Conservation (phyloP, 2,329 filamentous ascomycete species). For the Neobulgaria alba region DNA sequence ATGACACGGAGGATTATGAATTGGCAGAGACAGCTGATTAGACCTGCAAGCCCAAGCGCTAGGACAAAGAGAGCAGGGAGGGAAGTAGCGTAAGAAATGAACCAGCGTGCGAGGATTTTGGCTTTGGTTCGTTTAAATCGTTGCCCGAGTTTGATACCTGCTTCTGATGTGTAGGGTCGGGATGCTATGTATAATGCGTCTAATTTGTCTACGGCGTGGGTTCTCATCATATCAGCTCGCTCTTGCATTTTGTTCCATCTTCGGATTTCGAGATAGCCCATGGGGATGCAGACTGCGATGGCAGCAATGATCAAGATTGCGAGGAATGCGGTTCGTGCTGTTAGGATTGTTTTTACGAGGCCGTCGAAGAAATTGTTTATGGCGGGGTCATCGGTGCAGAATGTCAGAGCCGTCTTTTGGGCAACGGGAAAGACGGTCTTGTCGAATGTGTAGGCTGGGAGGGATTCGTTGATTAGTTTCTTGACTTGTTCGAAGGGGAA, state of each 20-base stretch:
- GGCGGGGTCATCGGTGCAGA: constrained; percentile 78
- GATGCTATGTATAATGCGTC: constrained; percentile 85
- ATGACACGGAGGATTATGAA: constrained; percentile 55
- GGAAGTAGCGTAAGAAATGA: constrained; percentile 60
- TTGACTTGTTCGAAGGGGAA: constrained; percentile 78
- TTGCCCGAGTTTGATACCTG: constrained; percentile 62
- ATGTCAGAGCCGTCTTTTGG: constrained; percentile 70
- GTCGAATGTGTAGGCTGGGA: constrained; percentile 71
- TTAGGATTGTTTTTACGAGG: constrained; percentile 56
- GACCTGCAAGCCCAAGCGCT: constrained; percentile 55
- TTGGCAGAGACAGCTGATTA: constrained; percentile 60
- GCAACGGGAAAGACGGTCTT: constrained; percentile 72
- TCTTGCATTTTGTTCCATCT: constrained; percentile 67
- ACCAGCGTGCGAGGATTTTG: constrained; percentile 58
- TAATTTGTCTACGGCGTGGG: constrained; percentile 66
- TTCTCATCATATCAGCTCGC: constrained; percentile 56
- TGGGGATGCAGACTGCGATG: constrained; percentile 63
- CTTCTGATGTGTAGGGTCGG: constrained; percentile 63
- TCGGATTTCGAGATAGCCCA: constrained; percentile 73
- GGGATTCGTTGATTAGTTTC: constrained; percentile 58
- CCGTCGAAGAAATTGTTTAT: constrained; percentile 77
- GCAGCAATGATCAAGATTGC: constrained; percentile 65
- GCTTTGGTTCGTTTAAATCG: constrained; percentile 52
- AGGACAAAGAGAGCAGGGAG: constrained; percentile 61
- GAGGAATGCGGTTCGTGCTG: constrained; percentile 67